These are phyloP conservation scores for Leccinellum albellum DNA, from an alignment of 768 basidiomycete genomes.

Conservation along the genomic window DNA sequence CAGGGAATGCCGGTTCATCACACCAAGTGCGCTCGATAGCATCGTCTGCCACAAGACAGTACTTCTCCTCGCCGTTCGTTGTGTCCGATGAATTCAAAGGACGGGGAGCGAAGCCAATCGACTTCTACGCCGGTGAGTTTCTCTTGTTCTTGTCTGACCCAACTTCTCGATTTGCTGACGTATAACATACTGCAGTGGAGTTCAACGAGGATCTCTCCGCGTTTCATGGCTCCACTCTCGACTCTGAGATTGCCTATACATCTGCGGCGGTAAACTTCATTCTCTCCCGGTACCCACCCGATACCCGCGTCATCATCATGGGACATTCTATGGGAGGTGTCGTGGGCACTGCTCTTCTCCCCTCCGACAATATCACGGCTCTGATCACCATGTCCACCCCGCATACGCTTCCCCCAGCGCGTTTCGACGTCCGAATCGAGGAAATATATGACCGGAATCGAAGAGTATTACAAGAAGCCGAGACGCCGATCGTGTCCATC, in stretches of 20 bases:
- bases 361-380: constrained; percentile 61
- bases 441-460: constrained; percentile 56
- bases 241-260: constrained; percentile 76
- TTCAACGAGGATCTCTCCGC: constrained; percentile 98
- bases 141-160: neutral
- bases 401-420: constrained; percentile 80
- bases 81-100: constrained; percentile 53
- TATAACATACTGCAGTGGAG: constrained; percentile 49
- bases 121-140: constrained; percentile 79
- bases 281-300: constrained; percentile 65
- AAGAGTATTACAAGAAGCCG: constrained; percentile 37
- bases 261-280: constrained; percentile 70
- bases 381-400: constrained; percentile 98
- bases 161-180: neutral
- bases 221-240: constrained; percentile 85
- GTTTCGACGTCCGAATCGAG: constrained; percentile 80
- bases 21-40: constrained; percentile 94
- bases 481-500: constrained; percentile 75
- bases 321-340: constrained; percentile 99
- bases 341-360: constrained; percentile 77
- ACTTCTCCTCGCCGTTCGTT: constrained; percentile 57
- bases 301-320: constrained; percentile 68
- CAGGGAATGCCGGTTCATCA: constrained; percentile 95
- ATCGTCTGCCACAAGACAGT: constrained; percentile 83
- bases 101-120: constrained; percentile 51